These are phyloP conservation scores for Phanerochaete sordida DNA, from an alignment of 768 basidiomycete genomes.

Conservation along the genomic window DNA sequence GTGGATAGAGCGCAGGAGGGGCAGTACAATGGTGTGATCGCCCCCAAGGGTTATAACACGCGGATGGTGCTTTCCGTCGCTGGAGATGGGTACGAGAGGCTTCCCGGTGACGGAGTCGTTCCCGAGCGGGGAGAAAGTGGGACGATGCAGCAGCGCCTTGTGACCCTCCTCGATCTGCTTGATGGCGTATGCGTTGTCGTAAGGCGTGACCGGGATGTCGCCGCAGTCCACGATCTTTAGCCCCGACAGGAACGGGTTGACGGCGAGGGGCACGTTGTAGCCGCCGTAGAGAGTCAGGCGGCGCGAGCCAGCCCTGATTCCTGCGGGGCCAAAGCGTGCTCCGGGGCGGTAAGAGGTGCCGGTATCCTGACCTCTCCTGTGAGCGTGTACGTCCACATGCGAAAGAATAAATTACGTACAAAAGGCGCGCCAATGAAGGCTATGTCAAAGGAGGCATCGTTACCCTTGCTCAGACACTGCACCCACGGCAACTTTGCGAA, in stretches of 20 bases:
- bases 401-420: constrained; percentile 34
- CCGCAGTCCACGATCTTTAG: constrained; percentile 74
- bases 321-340: constrained; percentile 83
- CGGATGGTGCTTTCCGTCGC: constrained; percentile 74
- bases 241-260: constrained; percentile 70
- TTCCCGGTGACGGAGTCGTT: constrained; percentile 60
- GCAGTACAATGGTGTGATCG: constrained; percentile 81
- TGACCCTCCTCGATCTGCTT: constrained; percentile 73
- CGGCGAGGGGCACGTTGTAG: constrained; percentile 70
- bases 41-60: constrained; percentile 82
- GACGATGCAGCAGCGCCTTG: constrained; percentile 63
- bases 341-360: constrained; percentile 79
- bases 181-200: constrained; percentile 72
- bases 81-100: constrained; percentile 53
- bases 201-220: constrained; percentile 75
- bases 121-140: constrained; percentile 57
- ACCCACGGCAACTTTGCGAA: constrained; percentile 88
- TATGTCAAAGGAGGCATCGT: constrained; percentile 63
- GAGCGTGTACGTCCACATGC: neutral
- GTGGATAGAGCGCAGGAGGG: constrained; percentile 64
- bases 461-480: constrained; percentile 68
- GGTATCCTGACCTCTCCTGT: constrained; percentile 46
- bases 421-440: constrained; percentile 81
- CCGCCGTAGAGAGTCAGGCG: constrained; percentile 73
- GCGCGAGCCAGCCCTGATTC: constrained; percentile 76